Evolutionary conservation across 108 stramenopile species (phyloP).

Genomic region (Nannochloropsis granulata): DNA sequence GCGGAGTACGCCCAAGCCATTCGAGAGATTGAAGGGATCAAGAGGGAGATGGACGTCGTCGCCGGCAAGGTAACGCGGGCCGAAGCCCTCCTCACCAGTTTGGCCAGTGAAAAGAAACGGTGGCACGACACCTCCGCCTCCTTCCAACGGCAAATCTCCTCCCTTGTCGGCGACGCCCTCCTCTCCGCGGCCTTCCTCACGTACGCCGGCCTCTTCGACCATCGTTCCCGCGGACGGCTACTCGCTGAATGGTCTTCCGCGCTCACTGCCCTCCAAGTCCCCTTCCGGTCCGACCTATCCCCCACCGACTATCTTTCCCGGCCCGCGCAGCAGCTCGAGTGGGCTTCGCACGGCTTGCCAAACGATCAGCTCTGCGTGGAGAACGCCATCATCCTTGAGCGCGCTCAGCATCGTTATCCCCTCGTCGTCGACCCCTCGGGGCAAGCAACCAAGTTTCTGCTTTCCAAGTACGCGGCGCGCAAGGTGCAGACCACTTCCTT

Average conservation of each 20-base stretch:
- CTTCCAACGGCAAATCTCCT: slow-evolving; percentile 62
- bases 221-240: slow-evolving; percentile 48
- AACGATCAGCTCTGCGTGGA: slow-evolving; percentile 75
- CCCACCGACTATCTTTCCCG: slow-evolving; percentile 70
- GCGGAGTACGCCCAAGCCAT: slow-evolving; percentile 86
- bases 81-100: slow-evolving; percentile 66
- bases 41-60: slow-evolving; percentile 84
- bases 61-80: slow-evolving; percentile 76
- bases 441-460: slow-evolving; percentile 65
- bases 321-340: slow-evolving; percentile 61
- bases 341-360: slow-evolving; percentile 74
- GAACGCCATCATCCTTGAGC: slow-evolving; percentile 84
- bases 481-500: slow-evolving; percentile 88
- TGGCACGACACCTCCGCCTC: slow-evolving; percentile 74
- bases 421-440: slow-evolving; percentile 97
- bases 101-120: slow-evolving; percentile 84
- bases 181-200: slow-evolving; percentile 83
- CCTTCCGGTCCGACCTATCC: slow-evolving; percentile 58
- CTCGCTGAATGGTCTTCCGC: slow-evolving; percentile 56
- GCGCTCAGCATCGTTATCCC: slow-evolving; percentile 6
- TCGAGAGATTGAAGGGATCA: slow-evolving; percentile 82
- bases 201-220: slow-evolving; percentile 77
- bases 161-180: slow-evolving; percentile 76
- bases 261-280: slow-evolving; percentile 62
- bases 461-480: slow-evolving; percentile 59